These are phyloP conservation scores for Monocercomonoides exilis DNA, from an alignment of 78 protist species.

Conservation along the genomic window DNA sequence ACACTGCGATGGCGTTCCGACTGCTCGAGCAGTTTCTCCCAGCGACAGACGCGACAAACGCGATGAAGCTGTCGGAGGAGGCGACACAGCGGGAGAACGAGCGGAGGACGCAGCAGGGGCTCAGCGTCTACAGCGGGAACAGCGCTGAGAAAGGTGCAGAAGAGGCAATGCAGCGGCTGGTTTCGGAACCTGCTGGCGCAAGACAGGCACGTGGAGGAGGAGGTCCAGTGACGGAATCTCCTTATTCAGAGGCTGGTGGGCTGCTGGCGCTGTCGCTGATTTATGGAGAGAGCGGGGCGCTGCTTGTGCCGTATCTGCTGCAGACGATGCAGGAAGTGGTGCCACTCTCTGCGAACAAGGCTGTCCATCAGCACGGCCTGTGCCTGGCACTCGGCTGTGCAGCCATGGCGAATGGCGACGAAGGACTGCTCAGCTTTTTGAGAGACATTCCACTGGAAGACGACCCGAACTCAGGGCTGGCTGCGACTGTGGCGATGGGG, in stretches of 20 bases:
- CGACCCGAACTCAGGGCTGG: slow-evolving; percentile 90
- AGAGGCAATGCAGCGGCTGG: neutral
- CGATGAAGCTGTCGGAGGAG: neutral
- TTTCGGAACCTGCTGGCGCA: neutral
- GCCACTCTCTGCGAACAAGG: slow-evolving; percentile 29
- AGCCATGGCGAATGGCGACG: slow-evolving; percentile 67
- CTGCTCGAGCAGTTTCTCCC: slow-evolving; percentile 77
- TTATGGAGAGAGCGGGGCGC: slow-evolving; percentile 82
- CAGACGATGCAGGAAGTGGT: slow-evolving; percentile 19
- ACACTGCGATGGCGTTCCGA: slow-evolving; percentile 31
- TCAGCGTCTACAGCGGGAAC: too few relatives aligned
- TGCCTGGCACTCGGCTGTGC: slow-evolving; percentile 91
- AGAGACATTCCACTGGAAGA: slow-evolving; percentile 49
- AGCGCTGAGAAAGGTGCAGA: neutral
- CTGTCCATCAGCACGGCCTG: slow-evolving; percentile 88
- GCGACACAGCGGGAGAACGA: too few relatives aligned
- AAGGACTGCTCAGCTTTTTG: slow-evolving; percentile 57
- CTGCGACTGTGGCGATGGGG: slow-evolving; percentile 92
- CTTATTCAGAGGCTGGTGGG: slow-evolving; percentile 90
- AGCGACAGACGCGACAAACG: neutral
- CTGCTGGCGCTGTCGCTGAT: slow-evolving; percentile 93
- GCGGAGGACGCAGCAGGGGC: too few relatives aligned
- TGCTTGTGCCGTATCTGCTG: slow-evolving; percentile 35
- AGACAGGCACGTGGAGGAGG: neutral
- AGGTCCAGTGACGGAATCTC: slow-evolving; percentile 1